Evolutionary conservation across 371 early-diverging fungal species (phyloP).

Genomic region (Syncephalastrum monosporum): DNA sequence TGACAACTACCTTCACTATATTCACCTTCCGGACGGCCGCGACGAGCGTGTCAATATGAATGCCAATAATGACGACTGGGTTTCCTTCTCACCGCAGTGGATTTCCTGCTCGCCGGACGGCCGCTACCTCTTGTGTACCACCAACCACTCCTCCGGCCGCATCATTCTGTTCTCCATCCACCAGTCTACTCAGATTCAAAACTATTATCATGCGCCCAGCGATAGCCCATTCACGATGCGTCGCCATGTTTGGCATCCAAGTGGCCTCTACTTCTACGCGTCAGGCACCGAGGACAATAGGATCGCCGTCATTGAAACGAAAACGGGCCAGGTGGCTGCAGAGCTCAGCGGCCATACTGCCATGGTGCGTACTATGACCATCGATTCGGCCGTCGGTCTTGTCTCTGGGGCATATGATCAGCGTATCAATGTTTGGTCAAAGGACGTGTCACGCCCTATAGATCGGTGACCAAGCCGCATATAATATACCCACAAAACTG

Average conservation of each 20-base stretch:
- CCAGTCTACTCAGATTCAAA: slow-evolving; percentile 52
- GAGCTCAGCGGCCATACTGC: slow-evolving; percentile 38
- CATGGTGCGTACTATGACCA: slow-evolving; percentile 24
- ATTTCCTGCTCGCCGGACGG: slow-evolving; percentile 59
- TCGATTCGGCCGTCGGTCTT: slow-evolving; percentile 31
- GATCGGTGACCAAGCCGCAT: no score
- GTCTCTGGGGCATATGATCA: slow-evolving; percentile 42
- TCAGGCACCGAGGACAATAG: slow-evolving; percentile 63
- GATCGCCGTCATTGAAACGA: slow-evolving; percentile 62
- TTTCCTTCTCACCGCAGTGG: slow-evolving; percentile 77
- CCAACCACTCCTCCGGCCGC: slow-evolving; percentile 71
- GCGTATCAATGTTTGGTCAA: slow-evolving; percentile 32
- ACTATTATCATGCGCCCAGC: slow-evolving; percentile 64
- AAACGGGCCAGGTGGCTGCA: slow-evolving; percentile 46
- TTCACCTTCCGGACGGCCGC: slow-evolving; percentile 39
- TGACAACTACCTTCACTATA: slow-evolving; percentile 74
- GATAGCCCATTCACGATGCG: slow-evolving; percentile 60
- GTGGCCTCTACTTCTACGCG: slow-evolving; percentile 66
- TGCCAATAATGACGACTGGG: slow-evolving; percentile 77
- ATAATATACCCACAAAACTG: no score
- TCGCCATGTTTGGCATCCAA: slow-evolving; percentile 62
- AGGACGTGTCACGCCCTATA: background rate
- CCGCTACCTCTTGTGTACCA: slow-evolving; percentile 62
- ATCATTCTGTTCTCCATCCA: slow-evolving; percentile 61
- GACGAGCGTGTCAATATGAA: slow-evolving; percentile 67